phyloP scores from a whole-genome alignment of 2,329 filamentous ascomycete species.

The Paraconiothyrium brasiliense region DNA sequence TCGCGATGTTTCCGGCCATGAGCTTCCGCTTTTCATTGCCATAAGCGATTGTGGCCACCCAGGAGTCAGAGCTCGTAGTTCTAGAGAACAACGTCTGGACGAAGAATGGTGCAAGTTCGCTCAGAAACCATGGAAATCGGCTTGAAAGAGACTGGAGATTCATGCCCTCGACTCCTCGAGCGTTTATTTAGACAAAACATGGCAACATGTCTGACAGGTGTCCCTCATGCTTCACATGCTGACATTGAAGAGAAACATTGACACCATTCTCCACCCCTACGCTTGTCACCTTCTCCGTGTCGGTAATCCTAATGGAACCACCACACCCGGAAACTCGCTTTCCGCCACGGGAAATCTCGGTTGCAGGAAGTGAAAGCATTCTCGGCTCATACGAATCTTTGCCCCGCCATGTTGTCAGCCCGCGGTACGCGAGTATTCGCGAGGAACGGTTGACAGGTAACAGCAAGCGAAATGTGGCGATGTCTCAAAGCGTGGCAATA shows the following conservation, averaged over 20 bases:
- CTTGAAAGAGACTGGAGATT: background rate
- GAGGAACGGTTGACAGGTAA: constrained; percentile 7
- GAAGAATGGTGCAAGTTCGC: background rate
- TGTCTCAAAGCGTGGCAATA: constrained; percentile 32
- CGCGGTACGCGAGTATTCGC: constrained; percentile 14
- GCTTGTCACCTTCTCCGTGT: background rate
- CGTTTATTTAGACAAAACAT: background rate
- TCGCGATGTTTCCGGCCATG: constrained; percentile 1
- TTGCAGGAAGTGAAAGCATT: background rate
- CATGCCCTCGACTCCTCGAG: background rate
- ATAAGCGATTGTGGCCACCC: constrained; percentile 12
- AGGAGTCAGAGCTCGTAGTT: no score
- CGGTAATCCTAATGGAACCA: no score
- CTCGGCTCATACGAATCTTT: background rate
- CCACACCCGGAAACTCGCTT: background rate
- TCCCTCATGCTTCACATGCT: background rate
- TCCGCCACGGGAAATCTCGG: background rate
- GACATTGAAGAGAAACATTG: background rate
- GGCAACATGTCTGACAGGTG: background rate
- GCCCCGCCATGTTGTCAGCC: constrained; percentile 17
- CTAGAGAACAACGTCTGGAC: background rate
- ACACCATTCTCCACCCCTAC: no score
- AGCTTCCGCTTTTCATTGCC: constrained; percentile 15
- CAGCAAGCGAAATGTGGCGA: constrained; percentile 13
- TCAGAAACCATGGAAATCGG: background rate